Base-by-base conservation (phyloP, 257 asterid species). In the Cinchona pubescens region DNA sequence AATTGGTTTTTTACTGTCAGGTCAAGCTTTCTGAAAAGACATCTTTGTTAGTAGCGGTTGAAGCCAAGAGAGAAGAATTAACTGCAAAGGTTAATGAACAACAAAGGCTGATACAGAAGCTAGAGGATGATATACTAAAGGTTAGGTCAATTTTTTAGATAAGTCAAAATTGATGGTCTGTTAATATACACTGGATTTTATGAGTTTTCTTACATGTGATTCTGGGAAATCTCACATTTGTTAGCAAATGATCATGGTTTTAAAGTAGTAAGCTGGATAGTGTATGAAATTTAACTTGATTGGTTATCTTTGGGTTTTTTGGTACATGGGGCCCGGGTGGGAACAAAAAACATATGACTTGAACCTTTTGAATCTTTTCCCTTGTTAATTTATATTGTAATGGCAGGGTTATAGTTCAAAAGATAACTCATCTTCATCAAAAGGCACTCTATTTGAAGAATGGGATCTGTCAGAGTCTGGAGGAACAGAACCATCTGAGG, bases 381-480 rank as follows among this genome's bases (percentile, higher is more conserved):
- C 25, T 61, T 69, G 34, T 69, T 71, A 66, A 61, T 56, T 23
- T 56, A 55, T 67, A 35, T 59, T 81, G 8, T 72, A 75, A 70
- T 81, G 82, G 82, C 93, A 95, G 99, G 99, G 99, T 76, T 95
- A 88, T 79, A 86, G 80, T 83, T 92, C 99, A 68, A 93, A 85
- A 84, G 98, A 92, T 69, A 91, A 82, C n/a, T n/a, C n/a, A n/a
- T n/a, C n/a, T n/a, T n/a, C n/a, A n/a, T n/a, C n/a, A 66, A 95
- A 87, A 60, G 72, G 85, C 77, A 82, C 79, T 66, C 67, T 85
- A 46, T 83, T 92, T 74, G 95, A 94, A 73, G 96, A 91, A 60
- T 95, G 98, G 99, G 99, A 92, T 82, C 88, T 95, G 75, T 84
- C 97, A n/a, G 98, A 92, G 79, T 80, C 98, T 75, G 92, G 96